Evolutionary conservation across 164 flowering plant species (phyloP).

Genomic region (Aristolochia californica): DNA sequence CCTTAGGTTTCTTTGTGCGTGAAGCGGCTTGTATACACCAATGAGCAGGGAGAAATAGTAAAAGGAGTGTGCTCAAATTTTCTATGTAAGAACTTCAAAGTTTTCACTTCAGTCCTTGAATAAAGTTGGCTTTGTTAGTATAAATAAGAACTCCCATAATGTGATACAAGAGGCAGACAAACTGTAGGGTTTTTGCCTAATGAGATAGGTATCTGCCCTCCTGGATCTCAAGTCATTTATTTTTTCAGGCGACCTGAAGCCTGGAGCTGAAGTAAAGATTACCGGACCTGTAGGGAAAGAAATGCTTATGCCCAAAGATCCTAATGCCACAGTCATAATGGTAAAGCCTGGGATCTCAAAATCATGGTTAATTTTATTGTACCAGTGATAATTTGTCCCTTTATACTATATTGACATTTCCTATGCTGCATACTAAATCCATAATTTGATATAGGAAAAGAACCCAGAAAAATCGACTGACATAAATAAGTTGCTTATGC

Average conservation of each 20-base stretch:
- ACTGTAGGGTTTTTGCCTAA: not conserved
- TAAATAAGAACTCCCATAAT: not conserved
- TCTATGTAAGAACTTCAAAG: slow-evolving; percentile 47
- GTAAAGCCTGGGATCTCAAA: slow-evolving; percentile 20
- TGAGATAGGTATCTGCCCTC: not conserved
- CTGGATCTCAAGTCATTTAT: not conserved
- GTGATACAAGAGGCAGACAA: not conserved
- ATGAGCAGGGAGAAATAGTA: slow-evolving; percentile 78
- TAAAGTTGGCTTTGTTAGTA: not conserved
- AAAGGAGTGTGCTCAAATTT: slow-evolving; percentile 99
- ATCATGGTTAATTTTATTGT: not conserved
- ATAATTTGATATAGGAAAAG: too few relatives aligned
- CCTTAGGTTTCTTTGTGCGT: slow-evolving; percentile 88
- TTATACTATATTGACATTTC: too few relatives aligned
- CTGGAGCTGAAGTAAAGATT: slow-evolving; percentile 72
- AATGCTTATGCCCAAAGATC: slow-evolving; percentile 97
- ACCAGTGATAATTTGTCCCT: too few relatives aligned
- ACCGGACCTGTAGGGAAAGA: slow-evolving; percentile 99
- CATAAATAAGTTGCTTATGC: too few relatives aligned
- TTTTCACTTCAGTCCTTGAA: not conserved
- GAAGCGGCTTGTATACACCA: slow-evolving; percentile 85
- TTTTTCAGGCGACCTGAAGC: slow-evolving; percentile 76
- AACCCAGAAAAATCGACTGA: too few relatives aligned
- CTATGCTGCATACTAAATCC: too few relatives aligned
- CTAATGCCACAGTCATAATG: slow-evolving; percentile 83